These are phyloP conservation scores for Pythium angustatum DNA, from an alignment of 352 stramenopile genomes.

Conservation along the genomic window DNA sequence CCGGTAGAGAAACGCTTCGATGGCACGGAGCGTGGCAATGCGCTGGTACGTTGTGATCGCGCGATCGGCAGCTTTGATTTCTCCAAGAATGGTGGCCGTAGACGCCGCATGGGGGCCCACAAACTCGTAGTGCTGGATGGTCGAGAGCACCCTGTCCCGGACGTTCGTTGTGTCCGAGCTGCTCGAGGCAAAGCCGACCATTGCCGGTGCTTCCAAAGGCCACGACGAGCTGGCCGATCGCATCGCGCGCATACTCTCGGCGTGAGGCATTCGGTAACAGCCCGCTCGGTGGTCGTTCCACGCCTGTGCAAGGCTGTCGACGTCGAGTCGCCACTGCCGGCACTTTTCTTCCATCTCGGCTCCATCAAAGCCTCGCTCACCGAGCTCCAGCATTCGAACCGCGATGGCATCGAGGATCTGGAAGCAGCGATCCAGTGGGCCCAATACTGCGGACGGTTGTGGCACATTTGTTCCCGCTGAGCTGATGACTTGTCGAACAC, in stretches of 20 bases:
- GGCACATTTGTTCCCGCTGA: neutral
- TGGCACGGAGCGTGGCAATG: neutral
- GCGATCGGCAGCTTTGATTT: neutral
- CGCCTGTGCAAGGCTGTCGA: conserved; percentile 4
- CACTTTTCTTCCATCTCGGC: conserved; percentile 2
- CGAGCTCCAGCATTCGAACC: conserved; percentile 4
- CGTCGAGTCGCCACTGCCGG: conserved; percentile 8
- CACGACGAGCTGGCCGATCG: neutral
- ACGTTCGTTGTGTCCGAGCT: neutral
- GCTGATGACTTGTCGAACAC: neutral
- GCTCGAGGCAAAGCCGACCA: neutral
- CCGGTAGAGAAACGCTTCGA: conserved; percentile 14
- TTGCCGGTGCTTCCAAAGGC: neutral
- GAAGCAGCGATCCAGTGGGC: conserved; percentile 10
- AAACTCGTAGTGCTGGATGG: conserved; percentile 11
- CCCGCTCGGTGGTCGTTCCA: conserved; percentile 5
- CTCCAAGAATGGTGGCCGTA: conserved; percentile 8
- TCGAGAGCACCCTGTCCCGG: neutral
- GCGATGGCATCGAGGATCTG: conserved; percentile 13
- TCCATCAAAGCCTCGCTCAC: conserved; percentile 8
- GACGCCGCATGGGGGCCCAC: neutral
- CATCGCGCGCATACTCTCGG: neutral
- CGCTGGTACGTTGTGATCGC: neutral
- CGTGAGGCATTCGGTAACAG: conserved; percentile 4
- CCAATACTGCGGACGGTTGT: neutral